These are phyloP conservation scores for Starmerella floris DNA, from an alignment of 805 yeast genomes.

Conservation along the genomic window DNA sequence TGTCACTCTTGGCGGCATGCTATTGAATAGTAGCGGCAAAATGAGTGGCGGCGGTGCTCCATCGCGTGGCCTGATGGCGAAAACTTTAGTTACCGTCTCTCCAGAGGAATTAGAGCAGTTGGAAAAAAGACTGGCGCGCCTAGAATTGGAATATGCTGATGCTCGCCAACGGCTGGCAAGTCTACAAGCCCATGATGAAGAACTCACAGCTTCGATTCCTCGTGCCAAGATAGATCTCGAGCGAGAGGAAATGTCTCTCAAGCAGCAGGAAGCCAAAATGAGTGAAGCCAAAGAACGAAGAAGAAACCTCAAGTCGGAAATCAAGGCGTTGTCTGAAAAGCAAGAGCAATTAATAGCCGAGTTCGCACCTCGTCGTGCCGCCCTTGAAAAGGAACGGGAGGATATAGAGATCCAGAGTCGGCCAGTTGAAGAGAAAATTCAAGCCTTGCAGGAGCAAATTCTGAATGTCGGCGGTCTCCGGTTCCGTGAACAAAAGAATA, in stretches of 20 bases:
- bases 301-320: slow-evolving; percentile 53
- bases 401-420: slow-evolving; percentile 41
- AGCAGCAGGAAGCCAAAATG: slow-evolving; percentile 30
- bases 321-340: slow-evolving; percentile 48
- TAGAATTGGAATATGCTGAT: slow-evolving; percentile 13
- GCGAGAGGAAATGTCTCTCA: slow-evolving; percentile 43
- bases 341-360: neutral
- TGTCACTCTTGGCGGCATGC: slow-evolving; percentile 82
- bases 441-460: slow-evolving; percentile 55
- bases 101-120: slow-evolving; percentile 15
- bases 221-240: slow-evolving; percentile 45
- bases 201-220: slow-evolving; percentile 40
- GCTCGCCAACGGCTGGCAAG: slow-evolving; percentile 30
- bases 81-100: slow-evolving; percentile 3
- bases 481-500: slow-evolving; percentile 56
- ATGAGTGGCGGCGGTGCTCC: slow-evolving; percentile 88
- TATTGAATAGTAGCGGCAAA: slow-evolving; percentile 87
- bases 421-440: slow-evolving; percentile 44
- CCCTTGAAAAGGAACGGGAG: slow-evolving; percentile 30
- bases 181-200: slow-evolving; percentile 39
- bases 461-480: slow-evolving; percentile 87
- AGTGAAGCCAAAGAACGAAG: slow-evolving; percentile 1
- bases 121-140: slow-evolving; percentile 11
- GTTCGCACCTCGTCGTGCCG: slow-evolving; percentile 3
- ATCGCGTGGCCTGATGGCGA: slow-evolving; percentile 59